Conservation (phyloP, 1,284 basidiomycete species). For the Apiotrichum veenhuisii region DNA sequence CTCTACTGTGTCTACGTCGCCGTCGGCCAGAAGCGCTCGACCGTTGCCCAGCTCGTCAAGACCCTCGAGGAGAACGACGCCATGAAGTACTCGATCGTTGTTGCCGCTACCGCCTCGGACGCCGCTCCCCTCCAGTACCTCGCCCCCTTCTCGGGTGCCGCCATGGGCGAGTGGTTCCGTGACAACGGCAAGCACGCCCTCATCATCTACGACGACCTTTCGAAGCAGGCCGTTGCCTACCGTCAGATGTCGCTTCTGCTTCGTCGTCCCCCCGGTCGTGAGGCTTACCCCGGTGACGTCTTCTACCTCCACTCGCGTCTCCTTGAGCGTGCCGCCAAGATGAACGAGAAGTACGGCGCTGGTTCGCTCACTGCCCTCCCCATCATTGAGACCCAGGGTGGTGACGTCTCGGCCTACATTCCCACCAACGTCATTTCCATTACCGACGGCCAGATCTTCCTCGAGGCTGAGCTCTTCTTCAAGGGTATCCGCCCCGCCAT, state of each 20-base stretch:
- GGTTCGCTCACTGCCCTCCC: conserved; percentile 97
- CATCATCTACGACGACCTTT: conserved; percentile 99
- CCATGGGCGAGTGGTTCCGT: conserved; percentile 99
- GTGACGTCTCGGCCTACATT: conserved; percentile 99
- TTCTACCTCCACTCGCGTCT: conserved; percentile 99
- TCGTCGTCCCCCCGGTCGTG: conserved; percentile 99
- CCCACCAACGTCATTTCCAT: conserved; percentile 84
- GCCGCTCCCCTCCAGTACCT: conserved; percentile 98
- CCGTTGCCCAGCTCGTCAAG: conserved; percentile 98
- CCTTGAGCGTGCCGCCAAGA: conserved; percentile 99
- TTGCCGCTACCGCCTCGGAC: conserved; percentile 97
- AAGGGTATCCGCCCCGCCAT: conserved; percentile 98
- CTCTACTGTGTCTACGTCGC: conserved; percentile 99
- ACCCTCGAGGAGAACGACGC: conserved; percentile 99
- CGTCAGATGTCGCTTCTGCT: conserved; percentile 99
- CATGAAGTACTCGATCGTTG: conserved; percentile 98
- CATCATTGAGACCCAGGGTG: conserved; percentile 99
- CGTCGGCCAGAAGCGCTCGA: conserved; percentile 98
- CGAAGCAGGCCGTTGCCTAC: conserved; percentile 99
- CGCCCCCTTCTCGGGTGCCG: conserved; percentile 98
- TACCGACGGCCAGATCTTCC: conserved; percentile 98
- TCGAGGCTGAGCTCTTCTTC: conserved; percentile 99
- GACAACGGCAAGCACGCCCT: conserved; percentile 95
- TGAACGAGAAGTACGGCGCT: conserved; percentile 96
- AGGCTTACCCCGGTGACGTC: conserved; percentile 99